Evolutionary conservation across 768 basidiomycete species (phyloP).

Genomic region (Leccinum obscurum): DNA sequence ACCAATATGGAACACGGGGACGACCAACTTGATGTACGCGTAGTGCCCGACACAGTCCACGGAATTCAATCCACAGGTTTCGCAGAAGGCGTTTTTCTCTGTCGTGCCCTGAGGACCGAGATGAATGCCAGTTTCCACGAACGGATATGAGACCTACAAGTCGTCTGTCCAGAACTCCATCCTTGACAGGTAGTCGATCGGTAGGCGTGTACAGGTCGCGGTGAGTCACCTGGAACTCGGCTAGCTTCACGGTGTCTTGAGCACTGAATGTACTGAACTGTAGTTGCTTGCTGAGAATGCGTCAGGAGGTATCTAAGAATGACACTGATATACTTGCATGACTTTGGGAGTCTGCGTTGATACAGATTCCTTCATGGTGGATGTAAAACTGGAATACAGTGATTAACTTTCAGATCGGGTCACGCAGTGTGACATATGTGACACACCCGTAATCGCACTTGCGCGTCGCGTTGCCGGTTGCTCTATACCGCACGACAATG

Average conservation of each 20-base stretch:
- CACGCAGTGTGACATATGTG: conserved; percentile 27
- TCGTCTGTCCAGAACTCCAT: conserved; percentile 91
- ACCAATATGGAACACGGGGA: conserved; percentile 98
- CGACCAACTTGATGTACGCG: conserved; percentile 94
- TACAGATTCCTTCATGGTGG: conserved; percentile 73
- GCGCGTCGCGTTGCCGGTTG: conserved; percentile 55
- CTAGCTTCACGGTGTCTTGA: conserved; percentile 93
- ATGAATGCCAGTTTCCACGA: neutral
- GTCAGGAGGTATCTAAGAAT: conserved; percentile 4
- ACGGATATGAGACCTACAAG: conserved; percentile 53
- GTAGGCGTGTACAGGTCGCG: conserved; percentile 86
- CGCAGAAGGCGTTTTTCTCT: conserved; percentile 89
- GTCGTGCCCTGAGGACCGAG: conserved; percentile 73
- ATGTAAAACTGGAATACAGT: neutral
- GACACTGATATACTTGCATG: conserved; percentile 50
- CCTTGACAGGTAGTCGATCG: conserved; percentile 81
- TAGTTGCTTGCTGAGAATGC: conserved; percentile 74
- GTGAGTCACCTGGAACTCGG: conserved; percentile 95
- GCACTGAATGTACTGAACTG: conserved; percentile 94
- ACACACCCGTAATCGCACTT: conserved; percentile 43
- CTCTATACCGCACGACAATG: conserved; percentile 58
- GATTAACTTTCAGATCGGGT: neutral
- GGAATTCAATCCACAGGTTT: conserved; percentile 89
- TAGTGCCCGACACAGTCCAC: conserved; percentile 98
- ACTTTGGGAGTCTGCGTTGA: conserved; percentile 80